phyloP scores from a whole-genome alignment of 2,329 filamentous ascomycete species.

The Pezicula carpinea region DNA sequence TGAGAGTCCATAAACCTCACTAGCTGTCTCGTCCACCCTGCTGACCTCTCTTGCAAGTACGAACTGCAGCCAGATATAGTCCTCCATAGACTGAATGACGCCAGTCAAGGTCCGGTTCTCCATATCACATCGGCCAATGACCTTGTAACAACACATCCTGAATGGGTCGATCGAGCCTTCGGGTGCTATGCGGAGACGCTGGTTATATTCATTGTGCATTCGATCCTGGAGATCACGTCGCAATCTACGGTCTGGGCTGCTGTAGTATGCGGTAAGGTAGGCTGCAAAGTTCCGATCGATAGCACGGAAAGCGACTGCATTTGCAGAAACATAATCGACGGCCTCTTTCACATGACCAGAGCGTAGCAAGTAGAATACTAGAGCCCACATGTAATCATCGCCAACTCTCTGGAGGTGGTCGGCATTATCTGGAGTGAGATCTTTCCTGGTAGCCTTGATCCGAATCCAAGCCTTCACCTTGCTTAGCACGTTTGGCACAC shows the following conservation, averaged over 20 bases:
- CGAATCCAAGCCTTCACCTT: constrained; percentile 92
- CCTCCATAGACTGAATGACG: constrained; percentile 60
- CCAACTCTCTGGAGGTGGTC: constrained; percentile 70
- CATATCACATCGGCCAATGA: constrained; percentile 76
- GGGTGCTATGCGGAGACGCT: constrained; percentile 76
- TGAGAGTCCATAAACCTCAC: constrained; percentile 58
- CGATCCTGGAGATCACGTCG: constrained; percentile 76
- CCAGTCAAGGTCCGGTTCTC: constrained; percentile 59
- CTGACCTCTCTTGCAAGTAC: constrained; percentile 64
- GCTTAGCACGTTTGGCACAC: constrained; percentile 80
- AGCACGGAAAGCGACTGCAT: constrained; percentile 76
- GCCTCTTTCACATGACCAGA: constrained; percentile 82
- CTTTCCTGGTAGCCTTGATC: constrained; percentile 72
- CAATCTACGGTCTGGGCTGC: constrained; percentile 70
- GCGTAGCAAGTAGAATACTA: constrained; percentile 87
- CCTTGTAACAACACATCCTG: constrained; percentile 95
- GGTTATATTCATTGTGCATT: constrained; percentile 85
- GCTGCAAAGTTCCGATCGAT: constrained; percentile 86
- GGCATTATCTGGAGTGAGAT: constrained; percentile 75
- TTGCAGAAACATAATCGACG: constrained; percentile 76
- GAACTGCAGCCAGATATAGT: constrained; percentile 71
- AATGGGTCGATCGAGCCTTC: constrained; percentile 90
- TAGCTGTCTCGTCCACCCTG: constrained; percentile 58
- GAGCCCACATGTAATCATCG: constrained; percentile 86
- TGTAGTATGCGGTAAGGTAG: constrained; percentile 82